phyloP scores from a whole-genome alignment of 176 grass and related monocot species.

The Oryza glumipatula region DNA sequence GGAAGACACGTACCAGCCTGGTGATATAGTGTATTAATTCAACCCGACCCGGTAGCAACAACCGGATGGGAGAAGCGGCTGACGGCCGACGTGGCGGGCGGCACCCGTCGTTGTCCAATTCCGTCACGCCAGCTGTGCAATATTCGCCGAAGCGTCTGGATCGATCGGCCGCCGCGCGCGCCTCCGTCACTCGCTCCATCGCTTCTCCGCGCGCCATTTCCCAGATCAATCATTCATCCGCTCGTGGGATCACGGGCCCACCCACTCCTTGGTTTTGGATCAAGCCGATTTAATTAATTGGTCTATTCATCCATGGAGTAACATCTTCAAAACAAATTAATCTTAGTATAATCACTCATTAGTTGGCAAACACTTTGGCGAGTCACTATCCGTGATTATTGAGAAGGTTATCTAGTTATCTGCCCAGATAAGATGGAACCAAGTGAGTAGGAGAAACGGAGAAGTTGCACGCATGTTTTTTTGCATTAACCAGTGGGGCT shows the following conservation, averaged over 20 bases:
- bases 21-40: too few species aligned
- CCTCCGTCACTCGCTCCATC: too few species aligned
- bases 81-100: background rate
- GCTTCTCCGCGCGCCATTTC: too few species aligned
- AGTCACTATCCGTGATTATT: background rate
- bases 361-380: background rate
- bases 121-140: background rate
- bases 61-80: background rate
- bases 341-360: background rate
- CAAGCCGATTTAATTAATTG: background rate
- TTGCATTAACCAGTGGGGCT: background rate
- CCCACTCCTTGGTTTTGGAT: background rate
- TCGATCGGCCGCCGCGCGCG: background rate
- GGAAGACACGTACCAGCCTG: too few species aligned
- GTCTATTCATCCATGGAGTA: background rate
- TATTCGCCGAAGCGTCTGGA: constrained; percentile 34
- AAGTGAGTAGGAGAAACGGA: background rate
- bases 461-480: background rate
- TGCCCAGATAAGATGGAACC: background rate
- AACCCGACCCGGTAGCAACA: background rate
- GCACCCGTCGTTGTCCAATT: constrained; percentile 17
- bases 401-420: background rate
- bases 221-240: background rate
- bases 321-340: background rate
- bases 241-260: background rate